A percentile compares a stretch with the other conserved stretches of the same genome.
Evolutionary conservation across 768 basidiomycete species (phyloP).

Genomic region (Rhodotorula toruloides): DNA sequence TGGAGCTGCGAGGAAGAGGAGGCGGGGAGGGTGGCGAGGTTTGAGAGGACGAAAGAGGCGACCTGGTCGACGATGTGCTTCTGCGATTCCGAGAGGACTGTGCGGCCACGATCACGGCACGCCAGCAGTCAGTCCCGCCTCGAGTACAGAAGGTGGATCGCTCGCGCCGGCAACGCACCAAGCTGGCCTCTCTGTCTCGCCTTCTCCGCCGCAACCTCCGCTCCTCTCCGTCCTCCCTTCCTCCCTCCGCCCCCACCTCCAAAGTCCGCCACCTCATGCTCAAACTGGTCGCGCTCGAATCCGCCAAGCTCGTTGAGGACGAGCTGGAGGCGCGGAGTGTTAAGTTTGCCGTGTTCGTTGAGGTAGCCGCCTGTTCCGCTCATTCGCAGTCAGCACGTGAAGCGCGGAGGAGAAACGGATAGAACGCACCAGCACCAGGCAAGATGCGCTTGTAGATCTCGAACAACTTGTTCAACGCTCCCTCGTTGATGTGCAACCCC

Average conservation of each 20-base stretch:
- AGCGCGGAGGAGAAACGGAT: constrained; percentile 30
- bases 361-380: constrained; percentile 70
- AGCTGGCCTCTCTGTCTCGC: constrained; percentile 55
- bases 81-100: constrained; percentile 69
- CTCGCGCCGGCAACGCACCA: constrained; percentile 52
- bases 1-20: constrained; percentile 51
- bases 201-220: constrained; percentile 17
- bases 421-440: constrained; percentile 61
- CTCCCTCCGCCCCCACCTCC: constrained; percentile 52
- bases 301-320: constrained; percentile 80
- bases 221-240: constrained; percentile 51
- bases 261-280: constrained; percentile 80
- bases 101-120: background rate
- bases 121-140: too few relatives aligned
- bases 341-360: constrained; percentile 80
- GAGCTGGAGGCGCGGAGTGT: constrained; percentile 70
- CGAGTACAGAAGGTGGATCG: background rate
- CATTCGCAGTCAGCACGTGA: background rate
- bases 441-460: constrained; percentile 91
- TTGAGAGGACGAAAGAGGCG: constrained; percentile 61
- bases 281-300: constrained; percentile 85
- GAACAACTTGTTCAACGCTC: constrained; percentile 85
- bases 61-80: constrained; percentile 72
- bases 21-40: constrained; percentile 41
- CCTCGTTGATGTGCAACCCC: constrained; percentile 95